A percentile compares a stretch with the other conserved stretches of the same genome.
Evolutionary conservation across 2,329 filamentous ascomycete genomes (phyloP).

Genomic region (Penicillium verrucosum): DNA sequence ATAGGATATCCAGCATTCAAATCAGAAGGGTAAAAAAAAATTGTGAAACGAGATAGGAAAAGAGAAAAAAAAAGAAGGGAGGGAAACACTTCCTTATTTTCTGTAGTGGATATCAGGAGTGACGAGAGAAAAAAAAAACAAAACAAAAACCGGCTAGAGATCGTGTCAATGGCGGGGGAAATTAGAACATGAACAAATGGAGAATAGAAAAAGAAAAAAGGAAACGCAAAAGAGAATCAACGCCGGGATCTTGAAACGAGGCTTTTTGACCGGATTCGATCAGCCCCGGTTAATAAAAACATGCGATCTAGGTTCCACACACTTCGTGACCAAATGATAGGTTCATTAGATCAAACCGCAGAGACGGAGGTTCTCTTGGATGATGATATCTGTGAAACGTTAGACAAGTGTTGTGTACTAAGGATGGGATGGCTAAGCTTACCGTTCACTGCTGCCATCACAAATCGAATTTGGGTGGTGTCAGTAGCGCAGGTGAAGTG

Average conservation of each 20-base stretch:
- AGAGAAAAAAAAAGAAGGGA: slow-evolving; percentile 26
- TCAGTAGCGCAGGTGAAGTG: slow-evolving; percentile 99
- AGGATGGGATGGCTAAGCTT: slow-evolving; percentile 36
- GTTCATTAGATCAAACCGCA: slow-evolving; percentile 85
- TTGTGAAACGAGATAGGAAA: slow-evolving; percentile 27
- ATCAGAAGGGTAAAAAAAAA: slow-evolving; percentile 24
- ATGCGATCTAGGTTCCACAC: slow-evolving; percentile 34
- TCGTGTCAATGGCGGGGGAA: slow-evolving; percentile 32
- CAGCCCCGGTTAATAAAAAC: slow-evolving; percentile 30
- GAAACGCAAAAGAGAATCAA: slow-evolving; percentile 16
- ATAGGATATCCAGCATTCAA: slow-evolving; percentile 41
- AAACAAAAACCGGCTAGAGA: slow-evolving; percentile 25
- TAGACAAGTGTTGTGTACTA: neutral
- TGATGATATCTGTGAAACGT: slow-evolving; percentile 81
- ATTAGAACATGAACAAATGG: slow-evolving; percentile 28
- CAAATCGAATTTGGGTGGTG: slow-evolving; percentile 97
- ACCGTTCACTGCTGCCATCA: slow-evolving; percentile 99
- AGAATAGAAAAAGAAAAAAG: slow-evolving; percentile 21
- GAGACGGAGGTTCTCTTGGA: slow-evolving; percentile 96
- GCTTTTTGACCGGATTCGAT: slow-evolving; percentile 25
- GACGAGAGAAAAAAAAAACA: slow-evolving; percentile 22
- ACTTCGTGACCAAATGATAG: slow-evolving; percentile 25
- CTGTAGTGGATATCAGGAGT: slow-evolving; percentile 26
- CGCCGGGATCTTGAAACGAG: slow-evolving; percentile 25
- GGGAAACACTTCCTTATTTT: slow-evolving; percentile 21